Base-by-base conservation (phyloP, 768 basidiomycete genomes). In the Boletus tomentosulus region DNA sequence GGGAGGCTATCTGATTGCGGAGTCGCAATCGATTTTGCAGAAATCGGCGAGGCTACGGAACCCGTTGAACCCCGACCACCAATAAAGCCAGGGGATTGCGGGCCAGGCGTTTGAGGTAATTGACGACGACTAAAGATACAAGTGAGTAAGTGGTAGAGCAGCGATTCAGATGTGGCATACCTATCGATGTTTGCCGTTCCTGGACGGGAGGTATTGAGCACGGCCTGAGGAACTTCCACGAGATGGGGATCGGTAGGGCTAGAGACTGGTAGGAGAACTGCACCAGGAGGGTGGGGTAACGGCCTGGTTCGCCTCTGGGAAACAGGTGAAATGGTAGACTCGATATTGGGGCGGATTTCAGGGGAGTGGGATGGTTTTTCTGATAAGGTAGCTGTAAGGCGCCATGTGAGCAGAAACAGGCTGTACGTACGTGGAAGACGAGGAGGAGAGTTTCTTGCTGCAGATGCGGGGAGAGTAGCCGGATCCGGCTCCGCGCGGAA, bases 241-340 rank as follows among this genome's bases (percentile, higher is more conserved):
- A 43, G 39, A 46, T 60, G 59, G 12, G 54, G 48, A 27, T 68
- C 67, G 7, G 53, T 53, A 25, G 60, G 53, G 34, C 53, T 58
- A 3, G 66, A 33, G 2, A 47, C 41, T 6, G 63, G 54, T 2
- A 55, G 46, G 11, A 27, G 49, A 22, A 54, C 48, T 4, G 60
- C 51, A 28, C 67, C 60, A 25, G 69, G 69, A 6, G 64, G 65
- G 9, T 61, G 62, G 0, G 69, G 69, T 6, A 71, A 53, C 7
- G 69, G 69, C 35, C 69, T 55, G 4, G 53, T 57, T 50, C 65
- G 63, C 45, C 62, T 59, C 46, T 71, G 71, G 1, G 67, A 61
- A 1, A 64, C 62, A 13, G 69, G 71, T 27, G 67, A 67, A 13
- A 68, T n/a, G 1, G 63, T 27, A n/a, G 62, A 28, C 3, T 67